Percentiles rank a stretch among this genome's conserved stretches.
Conservation (phyloP, 164 flowering plant genomes). For the Magnolia officinalis region DNA sequence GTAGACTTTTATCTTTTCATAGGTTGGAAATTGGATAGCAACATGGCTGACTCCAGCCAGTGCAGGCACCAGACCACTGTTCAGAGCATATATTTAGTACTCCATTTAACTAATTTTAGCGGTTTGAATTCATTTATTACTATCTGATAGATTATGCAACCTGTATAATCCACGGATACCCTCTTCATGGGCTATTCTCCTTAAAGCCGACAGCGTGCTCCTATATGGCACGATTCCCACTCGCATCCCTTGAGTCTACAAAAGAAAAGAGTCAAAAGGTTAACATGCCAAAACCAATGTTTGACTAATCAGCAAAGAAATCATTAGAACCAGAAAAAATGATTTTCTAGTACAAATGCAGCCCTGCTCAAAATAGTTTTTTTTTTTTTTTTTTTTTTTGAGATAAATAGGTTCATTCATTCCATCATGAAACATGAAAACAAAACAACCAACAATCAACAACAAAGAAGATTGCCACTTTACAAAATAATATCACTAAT, state of each 20-base stretch:
- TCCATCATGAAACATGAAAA: too few relatives aligned
- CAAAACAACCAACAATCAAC: too few relatives aligned
- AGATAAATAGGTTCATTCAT: too few relatives aligned
- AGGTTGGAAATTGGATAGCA: constrained; percentile 92
- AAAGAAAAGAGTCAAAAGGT: constrained; percentile 7
- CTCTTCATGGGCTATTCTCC: constrained; percentile 85
- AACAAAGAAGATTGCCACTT: too few relatives aligned
- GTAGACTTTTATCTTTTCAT: constrained; percentile 81
- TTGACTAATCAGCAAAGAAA: not conserved
- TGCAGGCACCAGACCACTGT: constrained; percentile 97
- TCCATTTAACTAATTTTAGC: not conserved
- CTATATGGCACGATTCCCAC: constrained; percentile 65
- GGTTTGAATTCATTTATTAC: not conserved
- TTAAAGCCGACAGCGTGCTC: constrained; percentile 78
- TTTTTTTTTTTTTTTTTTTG: too few relatives aligned
- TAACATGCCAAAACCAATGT: not conserved
- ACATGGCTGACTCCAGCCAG: constrained; percentile 97
- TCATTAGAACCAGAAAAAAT: not conserved
- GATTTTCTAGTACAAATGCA: too few relatives aligned
- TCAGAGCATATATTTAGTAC: constrained; percentile 11
- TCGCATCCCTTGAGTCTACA: constrained; percentile 93
- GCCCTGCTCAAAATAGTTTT: too few relatives aligned
- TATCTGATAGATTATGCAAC: constrained; percentile 21
- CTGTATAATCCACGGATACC: constrained; percentile 96
- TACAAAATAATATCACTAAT: too few relatives aligned